Evolutionary conservation across 306 rosid genomes (phyloP), one percentile per base, ranked within the genome.

Genomic region (Cotoneaster glaucophyllus): DNA sequence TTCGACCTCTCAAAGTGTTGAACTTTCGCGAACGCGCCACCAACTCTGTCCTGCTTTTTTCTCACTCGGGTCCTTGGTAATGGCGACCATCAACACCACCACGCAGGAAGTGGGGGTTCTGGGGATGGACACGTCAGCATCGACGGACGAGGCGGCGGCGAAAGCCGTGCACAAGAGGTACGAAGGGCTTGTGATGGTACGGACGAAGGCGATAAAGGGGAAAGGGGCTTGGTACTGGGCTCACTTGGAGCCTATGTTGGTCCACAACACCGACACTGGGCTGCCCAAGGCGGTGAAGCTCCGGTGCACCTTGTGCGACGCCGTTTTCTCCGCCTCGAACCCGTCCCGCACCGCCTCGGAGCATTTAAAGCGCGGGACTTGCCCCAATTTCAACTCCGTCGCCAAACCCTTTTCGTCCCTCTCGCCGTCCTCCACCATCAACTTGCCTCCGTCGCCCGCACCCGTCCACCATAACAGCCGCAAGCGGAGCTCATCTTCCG

Each of bases 151-250:
- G 65, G 75, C 73, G 5, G 34, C 96, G 6, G 96, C 93, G 13
- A 91, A 91, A 81, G 82, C 91, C 37, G 86, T 87, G 58, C 86
- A 86, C 37, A 93, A 93, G 69, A 89, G 98, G 25, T 93, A 85
- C 79, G 97, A 93, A 74, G 97, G 98, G 15, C 67, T 93, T 61
- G 79, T 90, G 10, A 86, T 76, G 91, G 98, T 93, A 61, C 90
- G 98, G 41, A 88, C 80, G 68, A 93, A 93, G 70, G 98, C 98
- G 14, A 81, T 91, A 66, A 93, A 90, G 78, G 98, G 98, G 0
- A 93, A 93, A 82, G 98, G 98, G 6, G 98, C 98, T 24, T 93
- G 98, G 98, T 93, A 93, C 70, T 93, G 98, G 98, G 81, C 84
- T 11, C 98, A 91, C 89, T 69, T 93, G 18, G 97, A 93, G 76